Conservation (phyloP, 441 rosid genomes). For the Sinapis alba region DNA sequence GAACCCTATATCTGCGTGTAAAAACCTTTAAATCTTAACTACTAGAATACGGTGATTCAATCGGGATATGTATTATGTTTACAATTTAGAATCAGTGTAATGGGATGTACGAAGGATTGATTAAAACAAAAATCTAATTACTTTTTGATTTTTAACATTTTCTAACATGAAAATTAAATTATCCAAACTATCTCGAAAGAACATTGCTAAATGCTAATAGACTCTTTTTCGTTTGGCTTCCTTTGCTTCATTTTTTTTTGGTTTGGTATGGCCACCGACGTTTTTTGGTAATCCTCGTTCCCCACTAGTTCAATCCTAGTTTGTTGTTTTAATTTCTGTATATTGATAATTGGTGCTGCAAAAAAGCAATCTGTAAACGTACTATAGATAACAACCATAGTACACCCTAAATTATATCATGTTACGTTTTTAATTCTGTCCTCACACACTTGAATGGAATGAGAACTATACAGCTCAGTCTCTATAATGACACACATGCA, state of each 20-base stretch:
- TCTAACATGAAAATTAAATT: too few relatives aligned
- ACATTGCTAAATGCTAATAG: neutral
- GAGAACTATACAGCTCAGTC: neutral
- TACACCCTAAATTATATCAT: neutral
- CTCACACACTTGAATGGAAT: neutral
- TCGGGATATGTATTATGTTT: too few relatives aligned
- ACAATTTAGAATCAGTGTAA: too few relatives aligned
- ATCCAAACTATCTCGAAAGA: neutral
- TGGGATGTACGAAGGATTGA: too few relatives aligned
- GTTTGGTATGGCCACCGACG: neutral
- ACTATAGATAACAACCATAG: neutral
- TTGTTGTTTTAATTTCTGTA: neutral
- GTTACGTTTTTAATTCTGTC: neutral
- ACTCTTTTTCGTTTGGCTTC: neutral
- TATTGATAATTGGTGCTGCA: neutral
- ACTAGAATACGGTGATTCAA: too few relatives aligned
- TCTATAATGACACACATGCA: neutral
- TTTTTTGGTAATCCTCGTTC: neutral
- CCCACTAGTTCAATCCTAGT: neutral
- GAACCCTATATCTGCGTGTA: too few relatives aligned
- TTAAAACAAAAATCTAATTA: neutral
- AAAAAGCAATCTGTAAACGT: neutral
- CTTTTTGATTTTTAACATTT: too few relatives aligned
- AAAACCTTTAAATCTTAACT: too few relatives aligned
- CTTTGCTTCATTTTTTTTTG: neutral